Evolutionary conservation across 495 filamentous ascomycete species (phyloP), one percentile per base, ranked within the genome.

Genomic region (Penicillium alfredii): DNA sequence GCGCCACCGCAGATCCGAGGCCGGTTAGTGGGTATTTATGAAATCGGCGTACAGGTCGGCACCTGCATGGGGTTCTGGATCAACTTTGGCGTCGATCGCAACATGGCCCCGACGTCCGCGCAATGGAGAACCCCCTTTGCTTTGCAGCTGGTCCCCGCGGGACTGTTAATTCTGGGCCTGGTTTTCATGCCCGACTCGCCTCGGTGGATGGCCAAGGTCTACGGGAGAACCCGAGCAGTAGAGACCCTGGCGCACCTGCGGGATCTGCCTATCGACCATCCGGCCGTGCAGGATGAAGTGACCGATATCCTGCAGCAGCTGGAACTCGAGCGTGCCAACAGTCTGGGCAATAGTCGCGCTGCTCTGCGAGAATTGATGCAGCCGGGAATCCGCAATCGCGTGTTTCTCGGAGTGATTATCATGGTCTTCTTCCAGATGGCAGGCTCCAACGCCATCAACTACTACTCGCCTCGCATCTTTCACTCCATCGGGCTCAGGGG

Each of bases 1-100:
- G 77, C 83, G 1, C 82, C 79, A 5, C 78, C 82, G 43, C 73
- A 79, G 38, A 83, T 83, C 40, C 76, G 84, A 29, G 84, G 84
- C 9, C 72, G 82, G 17, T 72, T 89, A 9, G 80, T 86, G 23
- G 77, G 79, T 17, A 69, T 82, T 31, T 84, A 76, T 47, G 80
- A 83, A 56, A 61, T 82, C 18, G 72, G 75, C 3, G 76, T 72
- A 61, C 80, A 83, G 56, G 59, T 76, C 33, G 80, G 76, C n/a
- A 72, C 73, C 7, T 58, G 81, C 7, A 61, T 76, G 17, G 79
- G 80, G 1, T 82, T 81, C 48, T 81, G 76, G 76, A 74, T 81
- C 54, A 80, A 78, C 44, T 23, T 23, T 19, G 44, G 35, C 6
- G 51, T 55, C 11, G 28, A 48, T 6, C 31, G 30, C 10, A 47